Evolutionary conservation across 1,284 basidiomycete genomes (phyloP).

Genomic region (Cryptococcus amylolentus): DNA sequence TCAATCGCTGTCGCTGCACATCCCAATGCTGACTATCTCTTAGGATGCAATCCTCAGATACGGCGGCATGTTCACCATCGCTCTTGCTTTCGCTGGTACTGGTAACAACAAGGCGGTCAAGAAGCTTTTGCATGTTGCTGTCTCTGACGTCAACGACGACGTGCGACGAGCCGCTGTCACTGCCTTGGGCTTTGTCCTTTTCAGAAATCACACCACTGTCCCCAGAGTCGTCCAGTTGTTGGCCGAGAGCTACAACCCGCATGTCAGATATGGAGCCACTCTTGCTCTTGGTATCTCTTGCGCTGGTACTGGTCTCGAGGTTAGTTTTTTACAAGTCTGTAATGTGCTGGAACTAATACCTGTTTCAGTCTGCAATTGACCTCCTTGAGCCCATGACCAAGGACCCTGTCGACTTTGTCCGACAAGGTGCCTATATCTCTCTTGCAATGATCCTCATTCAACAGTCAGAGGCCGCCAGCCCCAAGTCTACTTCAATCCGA

Average conservation of each 20-base stretch:
- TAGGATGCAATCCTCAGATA: constrained; percentile 93
- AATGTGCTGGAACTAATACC: neutral
- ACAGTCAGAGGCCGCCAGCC: constrained; percentile 82
- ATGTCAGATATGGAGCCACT: constrained; percentile 92
- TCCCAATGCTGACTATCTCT: neutral
- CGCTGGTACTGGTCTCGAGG: constrained; percentile 91
- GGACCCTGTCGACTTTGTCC: constrained; percentile 93
- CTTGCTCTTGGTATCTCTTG: constrained; percentile 92
- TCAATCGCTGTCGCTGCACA: neutral
- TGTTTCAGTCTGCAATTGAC: constrained; percentile 72
- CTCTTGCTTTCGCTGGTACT: constrained; percentile 90
- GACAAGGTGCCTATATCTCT: constrained; percentile 92
- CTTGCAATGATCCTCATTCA: constrained; percentile 94
- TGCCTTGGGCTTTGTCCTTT: constrained; percentile 86
- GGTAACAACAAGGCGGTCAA: constrained; percentile 88
- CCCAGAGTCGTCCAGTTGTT: constrained; percentile 91
- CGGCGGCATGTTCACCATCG: constrained; percentile 91
- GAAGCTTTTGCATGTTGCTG: constrained; percentile 85
- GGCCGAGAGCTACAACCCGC: constrained; percentile 97
- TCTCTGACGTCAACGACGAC: constrained; percentile 94
- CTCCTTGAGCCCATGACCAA: constrained; percentile 95
- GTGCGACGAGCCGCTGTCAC: constrained; percentile 92
- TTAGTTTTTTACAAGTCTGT: constrained; percentile 31
- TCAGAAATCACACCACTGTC: constrained; percentile 90
- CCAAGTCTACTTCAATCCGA: constrained; percentile 73